phyloP scores from a whole-genome alignment of 2,329 filamentous ascomycete species.

The Trichoderma harzianum region DNA sequence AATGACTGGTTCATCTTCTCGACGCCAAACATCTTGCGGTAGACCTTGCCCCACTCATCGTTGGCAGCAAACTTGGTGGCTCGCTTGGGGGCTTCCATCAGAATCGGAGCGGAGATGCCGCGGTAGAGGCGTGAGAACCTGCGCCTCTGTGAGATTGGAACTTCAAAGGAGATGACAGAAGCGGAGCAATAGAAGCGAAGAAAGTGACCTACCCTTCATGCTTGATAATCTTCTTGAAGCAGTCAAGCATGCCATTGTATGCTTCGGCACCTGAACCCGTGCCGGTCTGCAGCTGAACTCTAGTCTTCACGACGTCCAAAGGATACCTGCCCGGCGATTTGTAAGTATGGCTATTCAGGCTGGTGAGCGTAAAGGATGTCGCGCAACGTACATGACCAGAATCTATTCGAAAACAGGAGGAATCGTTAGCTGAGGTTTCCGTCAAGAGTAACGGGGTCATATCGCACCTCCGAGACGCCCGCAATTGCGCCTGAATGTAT shows the following conservation, averaged over 20 bases:
- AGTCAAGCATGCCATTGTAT: slow-evolving; percentile 98
- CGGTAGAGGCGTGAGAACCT: slow-evolving; percentile 90
- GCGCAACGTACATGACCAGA: slow-evolving; percentile 68
- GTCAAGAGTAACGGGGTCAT: not conserved
- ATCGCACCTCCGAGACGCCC: slow-evolving; percentile 86
- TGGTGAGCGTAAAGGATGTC: not conserved
- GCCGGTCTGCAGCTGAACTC: slow-evolving; percentile 87
- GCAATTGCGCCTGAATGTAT: slow-evolving; percentile 71
- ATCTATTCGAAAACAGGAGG: slow-evolving; percentile 56
- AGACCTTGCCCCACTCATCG: slow-evolving; percentile 95
- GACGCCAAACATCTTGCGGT: slow-evolving; percentile 80
- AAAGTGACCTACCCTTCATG: slow-evolving; percentile 77
- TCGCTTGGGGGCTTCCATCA: slow-evolving; percentile 93
- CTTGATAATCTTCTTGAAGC: slow-evolving; percentile 94
- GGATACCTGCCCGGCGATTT: slow-evolving; percentile 70
- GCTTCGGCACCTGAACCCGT: slow-evolving; percentile 69
- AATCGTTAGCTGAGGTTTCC: not conserved
- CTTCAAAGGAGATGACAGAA: not conserved
- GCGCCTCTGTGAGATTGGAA: slow-evolving; percentile 24
- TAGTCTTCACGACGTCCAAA: slow-evolving; percentile 95
- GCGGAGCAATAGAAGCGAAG: not conserved
- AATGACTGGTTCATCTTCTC: slow-evolving; percentile 87
- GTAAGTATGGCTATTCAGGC: slow-evolving; percentile 9
- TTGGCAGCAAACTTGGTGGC: slow-evolving; percentile 99
- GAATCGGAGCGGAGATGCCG: slow-evolving; percentile 89